Base-by-base conservation (phyloP, 129 eudicot species). In the Chrysanthemum makinoi region DNA sequence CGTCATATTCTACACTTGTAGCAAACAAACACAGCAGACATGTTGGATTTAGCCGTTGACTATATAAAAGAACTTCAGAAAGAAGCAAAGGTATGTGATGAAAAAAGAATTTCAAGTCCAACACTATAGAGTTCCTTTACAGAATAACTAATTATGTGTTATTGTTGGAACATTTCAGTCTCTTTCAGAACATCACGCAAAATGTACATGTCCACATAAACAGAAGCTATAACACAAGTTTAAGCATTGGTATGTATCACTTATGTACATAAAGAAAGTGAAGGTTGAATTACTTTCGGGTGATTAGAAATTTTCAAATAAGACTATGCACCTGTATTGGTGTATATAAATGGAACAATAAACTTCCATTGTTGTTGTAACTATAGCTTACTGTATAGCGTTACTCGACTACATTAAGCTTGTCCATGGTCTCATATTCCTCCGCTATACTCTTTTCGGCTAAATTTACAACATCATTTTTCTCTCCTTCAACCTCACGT, bases 11-110 rank as follows among this genome's bases (percentile, higher is more conserved):
- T 24, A 47, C 62, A 64, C 48, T 78, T 79, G 80, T 84, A 94
- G 97, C 99, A 94, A 94, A 94, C 99, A 72, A 94, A 90, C 77
- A 94, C 99, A 48, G 67, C 96, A 64, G 99, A 94, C 82, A 94
- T 94, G 99, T 76, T 94, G 77, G 99, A 94, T 82, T 84, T 87
- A 68, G 99, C 97, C 47, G 97, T 90, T 52, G 99, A 94, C 49
- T 90, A 94, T 79, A 87, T 94, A 52, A 94, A 94, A 84, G 97
- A 87, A 75, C 99, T 94, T 72, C 96, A 94, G 83, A 86, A 75
- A 72, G 87, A 90, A 83, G 84, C 85, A 13, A 80, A 77, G 93
- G 98, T 89, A 85, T 55, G 50, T 48, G 76, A 19, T 77, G 15
- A 19, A 6, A 51, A 39, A 4, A 1, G 18, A 16, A 18, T 5